A percentile compares a stretch with the other conserved stretches of the same genome.
phyloP scores from a whole-genome alignment of 2,329 filamentous ascomycete species.

The Chaetothyriales sp. region DNA sequence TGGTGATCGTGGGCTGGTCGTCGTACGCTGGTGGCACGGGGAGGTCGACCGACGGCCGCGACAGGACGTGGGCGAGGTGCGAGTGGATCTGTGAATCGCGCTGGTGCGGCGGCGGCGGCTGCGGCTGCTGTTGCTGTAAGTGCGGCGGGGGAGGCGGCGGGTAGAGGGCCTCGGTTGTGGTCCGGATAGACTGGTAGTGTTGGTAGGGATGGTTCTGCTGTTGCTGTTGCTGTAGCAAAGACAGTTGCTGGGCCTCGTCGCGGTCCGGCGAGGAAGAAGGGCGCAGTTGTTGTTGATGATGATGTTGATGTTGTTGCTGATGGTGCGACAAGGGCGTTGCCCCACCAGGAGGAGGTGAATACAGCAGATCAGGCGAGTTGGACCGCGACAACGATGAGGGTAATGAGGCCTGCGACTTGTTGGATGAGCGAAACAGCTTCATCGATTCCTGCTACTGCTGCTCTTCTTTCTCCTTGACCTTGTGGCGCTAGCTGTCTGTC shows the following conservation, averaged over 20 bases:
- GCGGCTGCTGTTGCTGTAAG: background rate
- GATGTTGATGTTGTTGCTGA: constrained; percentile 2
- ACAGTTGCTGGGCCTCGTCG: background rate
- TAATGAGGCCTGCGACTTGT: constrained; percentile 19
- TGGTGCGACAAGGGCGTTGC: constrained; percentile 1
- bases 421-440: constrained; percentile 15
- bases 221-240: background rate
- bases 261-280: constrained; percentile 5
- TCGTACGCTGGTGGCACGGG: background rate
- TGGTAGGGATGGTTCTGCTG: background rate
- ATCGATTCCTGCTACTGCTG: constrained; percentile 7
- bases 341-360: background rate
- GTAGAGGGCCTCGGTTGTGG: background rate
- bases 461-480: background rate
- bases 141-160: background rate
- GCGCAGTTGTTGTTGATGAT: constrained; percentile 3
- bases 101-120: background rate
- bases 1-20: constrained; percentile 1
- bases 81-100: background rate
- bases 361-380: constrained; percentile 2
- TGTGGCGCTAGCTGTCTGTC: background rate
- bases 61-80: background rate
- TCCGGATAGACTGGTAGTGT: background rate
- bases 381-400: constrained; percentile 8
- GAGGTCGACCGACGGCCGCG: background rate